A percentile compares a stretch with the other conserved stretches of the same genome.
Conservation (phyloP, 495 filamentous ascomycete species). For the Xylaria palmicola region DNA sequence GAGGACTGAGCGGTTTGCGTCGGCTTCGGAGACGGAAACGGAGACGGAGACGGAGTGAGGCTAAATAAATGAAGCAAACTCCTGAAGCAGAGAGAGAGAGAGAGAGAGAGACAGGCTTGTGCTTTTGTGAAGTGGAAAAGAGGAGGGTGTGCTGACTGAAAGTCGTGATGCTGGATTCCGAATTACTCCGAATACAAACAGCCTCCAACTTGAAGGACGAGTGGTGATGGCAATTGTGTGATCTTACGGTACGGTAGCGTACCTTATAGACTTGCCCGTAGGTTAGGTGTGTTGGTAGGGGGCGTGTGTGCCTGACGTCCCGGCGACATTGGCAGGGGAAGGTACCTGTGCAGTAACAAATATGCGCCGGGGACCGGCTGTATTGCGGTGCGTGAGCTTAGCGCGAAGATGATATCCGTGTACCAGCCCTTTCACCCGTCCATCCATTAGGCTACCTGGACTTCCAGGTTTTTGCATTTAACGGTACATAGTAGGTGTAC, state of each 20-base stretch:
- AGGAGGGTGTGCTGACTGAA: no score
- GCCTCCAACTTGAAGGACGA: neutral
- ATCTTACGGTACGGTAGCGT: no score
- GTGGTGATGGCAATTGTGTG: neutral
- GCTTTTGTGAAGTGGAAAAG: no score
- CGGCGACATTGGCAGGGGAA: neutral
- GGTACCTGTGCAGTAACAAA: neutral
- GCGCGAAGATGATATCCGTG: neutral
- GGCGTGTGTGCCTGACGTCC: neutral
- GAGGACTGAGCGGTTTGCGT: conserved; percentile 3
- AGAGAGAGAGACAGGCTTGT: neutral
- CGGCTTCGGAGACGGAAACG: neutral
- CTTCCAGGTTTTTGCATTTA: no score
- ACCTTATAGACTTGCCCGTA: no score
- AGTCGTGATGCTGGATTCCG: no score
- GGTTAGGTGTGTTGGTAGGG: neutral
- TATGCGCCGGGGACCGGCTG: no score
- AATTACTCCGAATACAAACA: no score
- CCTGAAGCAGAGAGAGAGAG: neutral
- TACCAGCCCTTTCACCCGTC: no score
- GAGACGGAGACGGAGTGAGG: neutral
- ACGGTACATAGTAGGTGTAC: neutral
- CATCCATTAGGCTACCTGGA: no score
- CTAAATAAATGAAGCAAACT: no score
- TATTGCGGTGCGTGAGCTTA: no score